Conservation (phyloP, 2,329 filamentous ascomycete species). For the Diaporthe batatas region DNA sequence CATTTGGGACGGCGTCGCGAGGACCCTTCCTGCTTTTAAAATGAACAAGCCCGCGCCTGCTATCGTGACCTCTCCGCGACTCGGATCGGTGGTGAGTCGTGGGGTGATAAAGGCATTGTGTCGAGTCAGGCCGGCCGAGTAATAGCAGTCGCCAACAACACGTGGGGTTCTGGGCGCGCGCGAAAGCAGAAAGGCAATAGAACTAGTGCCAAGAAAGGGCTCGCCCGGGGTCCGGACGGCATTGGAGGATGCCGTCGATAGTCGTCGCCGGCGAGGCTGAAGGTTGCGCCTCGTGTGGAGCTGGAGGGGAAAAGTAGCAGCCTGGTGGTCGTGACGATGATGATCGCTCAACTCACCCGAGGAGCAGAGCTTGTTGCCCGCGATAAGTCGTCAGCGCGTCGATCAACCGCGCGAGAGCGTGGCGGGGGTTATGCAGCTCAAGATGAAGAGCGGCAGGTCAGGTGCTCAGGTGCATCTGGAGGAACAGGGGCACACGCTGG, state of each 20-base stretch:
- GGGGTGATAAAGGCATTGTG: not conserved
- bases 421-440: not conserved
- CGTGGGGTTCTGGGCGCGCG: conserved; percentile 10
- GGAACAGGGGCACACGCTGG: not conserved
- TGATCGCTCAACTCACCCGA: not conserved
- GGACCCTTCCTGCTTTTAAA: not conserved
- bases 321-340: conserved; percentile 14
- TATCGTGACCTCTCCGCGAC: not conserved
- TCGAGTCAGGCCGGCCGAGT: conserved; percentile 18
- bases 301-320: not conserved
- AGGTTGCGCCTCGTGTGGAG: conserved; percentile 5
- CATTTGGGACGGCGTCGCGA: conserved; percentile 28
- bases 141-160: not conserved
- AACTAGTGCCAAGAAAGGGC: not conserved
- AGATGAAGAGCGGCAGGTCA: conserved; percentile 29
- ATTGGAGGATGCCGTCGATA: not conserved
- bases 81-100: conserved; percentile 3
- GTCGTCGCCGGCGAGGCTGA: conserved; percentile 14
- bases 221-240: not conserved
- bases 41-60: conserved; percentile 10
- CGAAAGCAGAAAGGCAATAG: not conserved
- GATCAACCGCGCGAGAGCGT: not conserved
- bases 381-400: conserved; percentile 8
- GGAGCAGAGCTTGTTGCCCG: conserved; percentile 1
- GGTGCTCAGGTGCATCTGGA: conserved; percentile 14